Evolutionary conservation across 2,329 filamentous ascomycete species (phyloP).

Genomic region (Clarireedia hainanense): DNA sequence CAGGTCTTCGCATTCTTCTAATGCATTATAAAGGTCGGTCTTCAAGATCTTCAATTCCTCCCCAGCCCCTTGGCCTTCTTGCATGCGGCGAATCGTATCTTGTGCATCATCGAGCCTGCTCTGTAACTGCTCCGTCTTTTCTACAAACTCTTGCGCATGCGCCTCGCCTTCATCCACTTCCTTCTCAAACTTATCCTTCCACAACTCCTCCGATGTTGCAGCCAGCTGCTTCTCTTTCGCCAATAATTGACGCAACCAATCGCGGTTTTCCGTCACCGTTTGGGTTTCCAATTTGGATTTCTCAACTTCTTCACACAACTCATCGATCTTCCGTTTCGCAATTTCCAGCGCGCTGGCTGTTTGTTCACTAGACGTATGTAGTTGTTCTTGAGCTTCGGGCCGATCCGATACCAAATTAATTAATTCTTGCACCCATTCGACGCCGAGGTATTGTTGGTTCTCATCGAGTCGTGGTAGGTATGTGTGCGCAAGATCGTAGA

Average conservation of each 20-base stretch:
- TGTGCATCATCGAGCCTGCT: conserved; percentile 2
- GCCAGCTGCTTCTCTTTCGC: not conserved
- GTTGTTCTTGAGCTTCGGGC: not conserved
- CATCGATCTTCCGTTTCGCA: not conserved
- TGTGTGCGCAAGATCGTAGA: conserved; percentile 2
- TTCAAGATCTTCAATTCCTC: not conserved
- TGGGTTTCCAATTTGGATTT: not conserved
- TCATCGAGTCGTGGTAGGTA: not conserved
- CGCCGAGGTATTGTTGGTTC: not conserved
- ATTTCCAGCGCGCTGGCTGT: not conserved
- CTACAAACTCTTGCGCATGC: not conserved
- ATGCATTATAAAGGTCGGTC: conserved; percentile 5
- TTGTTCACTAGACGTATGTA: not conserved
- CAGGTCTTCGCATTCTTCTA: conserved; percentile 6
- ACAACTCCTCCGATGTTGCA: not conserved
- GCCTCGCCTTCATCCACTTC: not conserved
- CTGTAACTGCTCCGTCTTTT: conserved; percentile 1
- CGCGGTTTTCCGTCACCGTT: not conserved
- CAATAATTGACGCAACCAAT: not conserved
- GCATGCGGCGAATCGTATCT: not conserved
- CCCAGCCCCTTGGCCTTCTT: not conserved
- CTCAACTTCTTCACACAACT: not conserved
- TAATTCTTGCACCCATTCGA: conserved; percentile 4
- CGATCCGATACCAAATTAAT: not conserved
- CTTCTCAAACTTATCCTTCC: not conserved